Base-by-base conservation (phyloP, 768 basidiomycete genomes). In the Lentinula aciculospora region DNA sequence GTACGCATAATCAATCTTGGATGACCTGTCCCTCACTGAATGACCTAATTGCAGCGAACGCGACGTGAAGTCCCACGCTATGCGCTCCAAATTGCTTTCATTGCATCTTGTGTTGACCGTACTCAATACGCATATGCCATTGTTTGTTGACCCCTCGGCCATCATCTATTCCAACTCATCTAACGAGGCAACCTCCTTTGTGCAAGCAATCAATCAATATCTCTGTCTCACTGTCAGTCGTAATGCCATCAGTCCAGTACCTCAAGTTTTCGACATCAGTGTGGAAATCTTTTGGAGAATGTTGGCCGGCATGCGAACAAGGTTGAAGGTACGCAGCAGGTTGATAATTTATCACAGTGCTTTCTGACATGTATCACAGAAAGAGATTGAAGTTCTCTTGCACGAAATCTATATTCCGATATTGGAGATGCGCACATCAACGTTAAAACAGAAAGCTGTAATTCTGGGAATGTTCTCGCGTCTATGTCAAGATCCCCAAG, bases 391-490 rank as follows among this genome's bases (percentile, higher is more conserved):
- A 70, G 94, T 99, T 36, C 78, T 99, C n/a, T 72, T 99, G 48
- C 95, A 97, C 64, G 97, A 99, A 70, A 98, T 99, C 61, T 99
- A 98, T 76, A 86, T 98, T 57, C 97, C 97, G 1, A 96, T 99
- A 48, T 77, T 98, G 58, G 97, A 99, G 73, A 98, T 99, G 94
- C 86, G 88, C 68, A 98, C 91, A 8, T 92, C 96, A 4, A 97
- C 94, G 1, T 74, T 96, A 49, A 93, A 93, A 66, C 97, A 98
- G 69, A 98, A 99, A 73, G 88, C 88, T 3, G 85, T 93, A 49
- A 92, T 98, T 54, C 78, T 98, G 53, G 87, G 84, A 39, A 95
- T 97, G 88, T 70, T 96, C 29, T 84, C 83, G 17, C 84, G 90
- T 40, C 74, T 99, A 15, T 95, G 92, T 66, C 92, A 96, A 69